phyloP scores from a whole-genome alignment of 805 yeast genomes.

The Priceomyces castillae region DNA sequence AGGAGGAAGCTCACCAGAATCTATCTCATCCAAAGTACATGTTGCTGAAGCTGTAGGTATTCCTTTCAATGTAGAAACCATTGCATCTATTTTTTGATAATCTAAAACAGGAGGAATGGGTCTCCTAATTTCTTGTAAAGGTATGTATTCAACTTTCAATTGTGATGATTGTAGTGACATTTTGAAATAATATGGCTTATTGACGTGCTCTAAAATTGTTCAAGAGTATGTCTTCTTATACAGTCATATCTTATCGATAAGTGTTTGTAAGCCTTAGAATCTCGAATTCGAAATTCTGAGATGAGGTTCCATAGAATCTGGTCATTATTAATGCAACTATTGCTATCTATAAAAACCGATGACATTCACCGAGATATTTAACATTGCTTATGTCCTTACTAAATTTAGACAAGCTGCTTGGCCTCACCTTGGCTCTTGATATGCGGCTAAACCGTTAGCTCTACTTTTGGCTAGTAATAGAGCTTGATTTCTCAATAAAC shows the following conservation, averaged over 20 bases:
- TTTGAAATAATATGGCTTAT: background rate
- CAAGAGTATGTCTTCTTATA: background rate
- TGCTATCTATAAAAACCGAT: too few relatives aligned
- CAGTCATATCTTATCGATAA: background rate
- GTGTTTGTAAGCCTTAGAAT: conserved; percentile 1
- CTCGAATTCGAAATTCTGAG: conserved; percentile 1
- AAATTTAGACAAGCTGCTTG: too few relatives aligned
- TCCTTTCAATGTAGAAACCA: conserved; percentile 71
- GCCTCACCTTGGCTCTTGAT: background rate
- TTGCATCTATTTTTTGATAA: conserved; percentile 67
- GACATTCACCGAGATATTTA: too few relatives aligned
- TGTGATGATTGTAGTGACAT: conserved; percentile 72
- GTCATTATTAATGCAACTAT: background rate
- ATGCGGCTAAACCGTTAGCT: background rate
- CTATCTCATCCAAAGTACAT: conserved; percentile 47
- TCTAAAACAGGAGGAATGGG: conserved; percentile 88
- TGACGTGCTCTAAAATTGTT: background rate
- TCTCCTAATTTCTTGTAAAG: conserved; percentile 64
- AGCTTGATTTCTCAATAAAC: too few relatives aligned
- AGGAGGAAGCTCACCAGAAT: conserved; percentile 73
- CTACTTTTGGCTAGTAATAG: too few relatives aligned
- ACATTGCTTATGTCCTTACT: too few relatives aligned
- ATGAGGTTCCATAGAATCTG: background rate
- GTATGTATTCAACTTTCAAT: conserved; percentile 56
- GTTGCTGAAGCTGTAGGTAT: conserved; percentile 63